Percentiles rank a stretch among this genome's conserved stretches.
phyloP scores from a whole-genome alignment of 164 flowering plant genomes.

The Stephania japonica region DNA sequence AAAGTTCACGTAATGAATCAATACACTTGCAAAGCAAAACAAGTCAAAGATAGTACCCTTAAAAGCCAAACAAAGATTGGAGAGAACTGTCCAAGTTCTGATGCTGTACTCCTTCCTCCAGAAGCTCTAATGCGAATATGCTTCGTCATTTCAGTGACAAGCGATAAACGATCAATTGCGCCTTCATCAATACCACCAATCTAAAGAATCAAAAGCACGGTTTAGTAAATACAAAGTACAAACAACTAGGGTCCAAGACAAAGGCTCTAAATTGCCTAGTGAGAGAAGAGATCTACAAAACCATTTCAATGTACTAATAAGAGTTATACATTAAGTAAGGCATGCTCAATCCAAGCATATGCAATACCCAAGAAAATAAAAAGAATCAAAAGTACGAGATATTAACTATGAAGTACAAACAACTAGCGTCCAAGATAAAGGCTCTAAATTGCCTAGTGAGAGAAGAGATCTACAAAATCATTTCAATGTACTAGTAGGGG shows the following conservation, averaged over 20 bases:
- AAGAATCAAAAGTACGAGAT: too few relatives aligned
- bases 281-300: too few relatives aligned
- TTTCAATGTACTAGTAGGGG: too few relatives aligned
- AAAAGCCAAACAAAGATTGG: conserved; percentile 98
- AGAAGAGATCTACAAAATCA: too few relatives aligned
- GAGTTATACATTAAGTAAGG: too few relatives aligned
- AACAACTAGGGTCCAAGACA: not conserved
- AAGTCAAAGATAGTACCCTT: conserved; percentile 46
- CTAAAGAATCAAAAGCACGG: conserved; percentile 26
- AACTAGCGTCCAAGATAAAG: not conserved
- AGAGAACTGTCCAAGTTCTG: conserved; percentile 96
- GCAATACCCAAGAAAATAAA: too few relatives aligned
- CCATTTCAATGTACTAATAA: too few relatives aligned
- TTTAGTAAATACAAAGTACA: not conserved
- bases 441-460: too few relatives aligned
- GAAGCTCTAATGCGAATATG: conserved; percentile 98
- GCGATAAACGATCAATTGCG: conserved; percentile 96
- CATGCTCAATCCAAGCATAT: not conserved
- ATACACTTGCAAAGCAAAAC: not conserved
- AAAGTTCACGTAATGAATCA: not conserved
- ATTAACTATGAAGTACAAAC: too few relatives aligned
- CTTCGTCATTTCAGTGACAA: conserved; percentile 97
- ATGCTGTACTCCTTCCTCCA: conserved; percentile 72
- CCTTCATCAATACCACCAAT: conserved; percentile 99
- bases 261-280: too few relatives aligned